Percentiles rank a stretch among this genome's conserved stretches.
phyloP scores from a whole-genome alignment of 2,329 filamentous ascomycete genomes.

The Xylariaceae sp. region DNA sequence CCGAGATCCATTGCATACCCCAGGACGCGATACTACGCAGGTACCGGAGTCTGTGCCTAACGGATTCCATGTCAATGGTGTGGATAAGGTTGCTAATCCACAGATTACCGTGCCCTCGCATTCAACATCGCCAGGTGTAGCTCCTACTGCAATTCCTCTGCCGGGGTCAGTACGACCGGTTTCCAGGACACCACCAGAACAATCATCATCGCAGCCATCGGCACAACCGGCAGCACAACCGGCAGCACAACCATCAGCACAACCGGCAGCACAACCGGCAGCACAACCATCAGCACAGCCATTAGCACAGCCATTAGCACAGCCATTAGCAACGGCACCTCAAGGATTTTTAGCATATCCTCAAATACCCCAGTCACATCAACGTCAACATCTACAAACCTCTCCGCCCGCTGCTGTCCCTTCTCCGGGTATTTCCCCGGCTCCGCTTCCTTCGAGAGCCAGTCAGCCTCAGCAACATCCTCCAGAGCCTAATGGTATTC shows the following conservation, averaged over 20 bases:
- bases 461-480: not conserved
- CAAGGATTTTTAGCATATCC: not conserved
- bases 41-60: not conserved
- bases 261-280: not conserved
- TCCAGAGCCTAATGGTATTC: not conserved
- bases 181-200: not conserved
- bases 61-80: not conserved
- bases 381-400: not conserved
- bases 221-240: not conserved
- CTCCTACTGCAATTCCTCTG: not conserved
- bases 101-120: not conserved
- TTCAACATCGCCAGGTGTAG: not conserved
- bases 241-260: too few species aligned
- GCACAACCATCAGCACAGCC: too few species aligned
- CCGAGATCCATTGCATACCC: slow-evolving; percentile 9
- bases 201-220: not conserved
- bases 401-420: not conserved
- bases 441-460: not conserved
- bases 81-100: not conserved
- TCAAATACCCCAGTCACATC: not conserved
- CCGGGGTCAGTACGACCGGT: not conserved
- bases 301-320: not conserved
- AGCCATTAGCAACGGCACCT: not conserved
- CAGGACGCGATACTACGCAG: not conserved
- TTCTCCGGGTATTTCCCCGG: not conserved